Evolutionary conservation across 306 rosid species (phyloP), one percentile per base, ranked within the genome.

Genomic region (Betula pendula): DNA sequence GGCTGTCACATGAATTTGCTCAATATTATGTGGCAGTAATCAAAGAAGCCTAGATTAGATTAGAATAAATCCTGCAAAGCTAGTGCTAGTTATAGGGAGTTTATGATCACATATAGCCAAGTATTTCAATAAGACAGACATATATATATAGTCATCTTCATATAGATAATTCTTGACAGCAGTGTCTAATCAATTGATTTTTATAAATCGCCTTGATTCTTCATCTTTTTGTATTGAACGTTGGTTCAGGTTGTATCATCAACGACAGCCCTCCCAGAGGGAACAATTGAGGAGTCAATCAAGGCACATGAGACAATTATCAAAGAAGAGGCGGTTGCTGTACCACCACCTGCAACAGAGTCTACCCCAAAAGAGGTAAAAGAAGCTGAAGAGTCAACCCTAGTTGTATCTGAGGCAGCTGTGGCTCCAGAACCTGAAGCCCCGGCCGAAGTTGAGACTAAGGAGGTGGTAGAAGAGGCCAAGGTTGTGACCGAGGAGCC

Each of bases 241-340:
- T 45, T 67, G 16, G 6, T 45, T 27, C 63, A 90, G 98, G 89
- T 90, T 85, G 90, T 75, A 80, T 66, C 88, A 70, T 90, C 88
- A 81, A 76, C 79, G 72, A 72, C 82, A 63, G 90, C 91, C 45
- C 84, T 89, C 72, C 79, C 81, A 2, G 88, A 84, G 44, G 88
- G 84, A 48, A 81, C 81, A 43, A 71, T 56, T 14, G 86, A 85
- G 79, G 81, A 81, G 40, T 22, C 88, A 27, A 66, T 74, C 35
- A 77, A 88, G 86, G 82, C n/a, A 42, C 80, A 90, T 35, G 82
- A 80, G 74, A 81, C 75, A 40, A 40, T 53, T 17, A 48, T 68
- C 42, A 60, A 81, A 80, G 83, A 83, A 65, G 84, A 74, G 50
- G 71, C 69, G 43, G 85, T 75, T 52, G 82, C 66, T 62, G 45